Percentiles rank a stretch among this genome's conserved stretches.
Conservation (phyloP, 257 asterid species). For the Hygrophila difformis region DNA sequence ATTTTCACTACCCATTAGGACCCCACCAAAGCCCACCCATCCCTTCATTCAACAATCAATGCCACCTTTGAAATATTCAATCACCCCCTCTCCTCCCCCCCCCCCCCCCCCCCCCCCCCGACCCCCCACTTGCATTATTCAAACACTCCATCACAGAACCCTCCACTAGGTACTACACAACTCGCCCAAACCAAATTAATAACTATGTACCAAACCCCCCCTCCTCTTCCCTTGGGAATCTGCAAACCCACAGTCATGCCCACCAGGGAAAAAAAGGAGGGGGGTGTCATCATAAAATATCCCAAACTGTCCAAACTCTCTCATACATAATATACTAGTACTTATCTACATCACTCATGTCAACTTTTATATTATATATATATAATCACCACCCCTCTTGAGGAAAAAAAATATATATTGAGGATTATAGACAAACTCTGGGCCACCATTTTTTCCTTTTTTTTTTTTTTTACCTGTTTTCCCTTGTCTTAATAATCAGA, state of each 20-base stretch:
- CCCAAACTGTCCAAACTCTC: constrained; percentile 29
- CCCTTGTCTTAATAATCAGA: constrained; percentile 22
- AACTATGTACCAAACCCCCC: constrained; percentile 38
- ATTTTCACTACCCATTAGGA: constrained; percentile 22
- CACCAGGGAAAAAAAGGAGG: constrained; percentile 24
- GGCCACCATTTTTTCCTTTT: constrained; percentile 29
- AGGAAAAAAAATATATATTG: constrained; percentile 25
- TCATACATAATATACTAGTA: constrained; percentile 25
- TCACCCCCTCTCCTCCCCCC: constrained; percentile 27
- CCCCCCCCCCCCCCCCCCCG: too few relatives aligned
- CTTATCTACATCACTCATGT: constrained; percentile 55
- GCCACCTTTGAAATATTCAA: constrained; percentile 41
- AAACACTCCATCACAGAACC: constrained; percentile 27
- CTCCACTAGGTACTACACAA: constrained; percentile 28
- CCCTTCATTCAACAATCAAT: constrained; percentile 28
- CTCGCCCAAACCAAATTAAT: constrained; percentile 30
- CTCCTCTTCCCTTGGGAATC: constrained; percentile 66
- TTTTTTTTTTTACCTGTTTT: constrained; percentile 6
- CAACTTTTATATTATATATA: constrained; percentile 12
- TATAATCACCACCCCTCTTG: constrained; percentile 32
- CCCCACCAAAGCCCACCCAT: constrained; percentile 30
- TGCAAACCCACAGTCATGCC: constrained; percentile 45
- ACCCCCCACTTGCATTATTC: too few relatives aligned
- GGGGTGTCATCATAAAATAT: constrained; percentile 18
- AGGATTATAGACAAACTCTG: constrained; percentile 47